Evolutionary conservation across 1,139 yeast genomes (phyloP).

Genomic region (Kluyveromyces sp.): DNA sequence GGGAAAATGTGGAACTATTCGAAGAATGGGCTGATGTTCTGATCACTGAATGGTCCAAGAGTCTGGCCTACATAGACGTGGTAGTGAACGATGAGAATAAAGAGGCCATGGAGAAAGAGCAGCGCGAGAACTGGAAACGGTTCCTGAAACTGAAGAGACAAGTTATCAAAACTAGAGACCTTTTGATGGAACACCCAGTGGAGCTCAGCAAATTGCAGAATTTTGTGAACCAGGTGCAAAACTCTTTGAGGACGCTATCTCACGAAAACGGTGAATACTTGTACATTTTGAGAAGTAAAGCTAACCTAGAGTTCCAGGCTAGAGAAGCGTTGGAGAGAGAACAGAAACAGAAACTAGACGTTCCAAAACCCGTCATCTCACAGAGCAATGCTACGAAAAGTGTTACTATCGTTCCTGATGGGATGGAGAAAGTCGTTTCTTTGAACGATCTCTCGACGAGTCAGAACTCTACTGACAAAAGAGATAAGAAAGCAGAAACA

Average conservation of each 20-base stretch:
- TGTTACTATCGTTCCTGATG: not conserved
- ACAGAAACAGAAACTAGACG: not conserved
- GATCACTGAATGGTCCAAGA: conserved; percentile 45
- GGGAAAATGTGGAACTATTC: conserved; percentile 53
- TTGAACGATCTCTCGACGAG: not conserved
- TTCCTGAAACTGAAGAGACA: conserved; percentile 24
- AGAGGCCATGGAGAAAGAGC: conserved; percentile 9
- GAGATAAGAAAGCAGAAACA: not conserved
- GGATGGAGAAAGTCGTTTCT: not conserved
- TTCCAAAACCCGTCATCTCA: not conserved
- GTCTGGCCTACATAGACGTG: conserved; percentile 31
- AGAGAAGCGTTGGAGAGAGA: conserved; percentile 43
- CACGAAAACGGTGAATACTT: conserved; percentile 69
- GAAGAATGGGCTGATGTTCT: conserved; percentile 69
- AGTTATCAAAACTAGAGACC: conserved; percentile 34
- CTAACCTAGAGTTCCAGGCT: conserved; percentile 71
- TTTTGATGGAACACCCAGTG: conserved; percentile 42
- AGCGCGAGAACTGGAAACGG: conserved; percentile 24
- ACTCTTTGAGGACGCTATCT: conserved; percentile 51
- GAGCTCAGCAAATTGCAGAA: conserved; percentile 46
- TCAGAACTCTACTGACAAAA: not conserved
- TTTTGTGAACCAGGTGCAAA: conserved; percentile 50
- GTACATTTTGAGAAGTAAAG: conserved; percentile 68
- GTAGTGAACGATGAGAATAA: conserved; percentile 19
- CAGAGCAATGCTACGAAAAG: not conserved